Evolutionary conservation across 1,284 basidiomycete genomes (phyloP), one percentile per base, ranked within the genome.

Genomic region (Apiotrichum porosum): DNA sequence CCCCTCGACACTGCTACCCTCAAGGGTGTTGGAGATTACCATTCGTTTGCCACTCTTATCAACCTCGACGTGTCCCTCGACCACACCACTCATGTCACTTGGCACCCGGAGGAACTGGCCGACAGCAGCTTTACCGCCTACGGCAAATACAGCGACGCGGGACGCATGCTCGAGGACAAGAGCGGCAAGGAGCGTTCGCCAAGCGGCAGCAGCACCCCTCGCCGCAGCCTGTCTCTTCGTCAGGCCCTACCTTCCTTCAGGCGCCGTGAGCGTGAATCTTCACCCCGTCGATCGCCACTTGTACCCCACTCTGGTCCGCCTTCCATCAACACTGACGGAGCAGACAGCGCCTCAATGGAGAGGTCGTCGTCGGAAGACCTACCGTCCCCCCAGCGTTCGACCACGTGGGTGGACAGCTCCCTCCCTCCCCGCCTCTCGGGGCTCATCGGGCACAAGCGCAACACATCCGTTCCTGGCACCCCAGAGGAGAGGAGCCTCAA

Each of bases 1-100:
- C 82, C 83, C 1, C 71, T 83, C 6, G 73, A 76, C 46, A 74
- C 76, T 26, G 75, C 83, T 28, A 56, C 55, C 2, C 57, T 69
- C 31, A 42, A 60, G 3, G 67, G 64, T 4, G 59, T 66, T 22
- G 60, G 59, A 38, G 61, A 68, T 24, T 73, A 69, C 54, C 69
- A 76, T 56, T 59, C 61, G 6, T 76, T 74, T 38, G 72, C 70
- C 13, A 70, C 65, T 0, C 54, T 74, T 9, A 52, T 69, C 19
- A 63, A 61, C 18, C 51, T 74, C 2, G 57, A 64, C n/a, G 56
- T 68, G 17, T 52, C 52, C 2, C 48, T 63, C 35, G 56, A 56
- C 21, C 19, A 44, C 26, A 10, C 37, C 39, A 17, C 24, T 8
- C 31, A 48, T 4, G 42, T 56, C 9, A 26, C 48, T 6, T 52